Evolutionary conservation across 345 rosid species (phyloP).

Genomic region (Dimocarpus longan): DNA sequence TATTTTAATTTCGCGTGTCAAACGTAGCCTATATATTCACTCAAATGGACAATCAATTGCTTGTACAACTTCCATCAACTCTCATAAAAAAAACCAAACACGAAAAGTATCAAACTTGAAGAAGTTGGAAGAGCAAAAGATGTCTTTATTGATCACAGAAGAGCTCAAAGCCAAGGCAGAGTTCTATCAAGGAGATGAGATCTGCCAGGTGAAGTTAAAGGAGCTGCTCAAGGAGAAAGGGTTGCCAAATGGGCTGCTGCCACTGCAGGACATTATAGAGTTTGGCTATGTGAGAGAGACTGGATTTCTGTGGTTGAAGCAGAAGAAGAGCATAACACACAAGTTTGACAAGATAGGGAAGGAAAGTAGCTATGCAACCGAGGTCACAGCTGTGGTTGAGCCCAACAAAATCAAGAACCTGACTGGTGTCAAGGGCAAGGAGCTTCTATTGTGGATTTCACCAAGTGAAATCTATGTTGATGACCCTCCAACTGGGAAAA

Average conservation of each 20-base stretch:
- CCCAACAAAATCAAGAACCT: conserved; percentile 78
- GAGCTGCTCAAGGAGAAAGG: conserved; percentile 57
- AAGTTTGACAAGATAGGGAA: conserved; percentile 77
- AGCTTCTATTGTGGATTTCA: conserved; percentile 75
- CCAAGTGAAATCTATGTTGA: conserved; percentile 60
- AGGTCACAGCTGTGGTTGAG: conserved; percentile 71
- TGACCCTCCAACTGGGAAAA: conserved; percentile 53
- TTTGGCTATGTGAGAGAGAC: conserved; percentile 79
- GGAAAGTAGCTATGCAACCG: conserved; percentile 60
- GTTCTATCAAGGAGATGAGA: conserved; percentile 69
- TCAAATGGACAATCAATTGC: no score
- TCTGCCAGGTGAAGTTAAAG: conserved; percentile 65
- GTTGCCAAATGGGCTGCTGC: conserved; percentile 79
- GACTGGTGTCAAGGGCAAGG: conserved; percentile 93
- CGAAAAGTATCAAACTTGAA: no score
- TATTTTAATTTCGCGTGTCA: no score
- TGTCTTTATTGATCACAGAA: conserved; percentile 41
- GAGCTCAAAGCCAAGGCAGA: conserved; percentile 80
- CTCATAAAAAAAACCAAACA: no score
- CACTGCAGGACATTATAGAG: conserved; percentile 73
- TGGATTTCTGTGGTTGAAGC: conserved; percentile 92
- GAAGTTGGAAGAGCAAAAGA: no score
- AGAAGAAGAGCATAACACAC: conserved; percentile 71
- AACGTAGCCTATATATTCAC: no score
- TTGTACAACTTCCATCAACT: no score